Base-by-base conservation (phyloP, 2,329 filamentous ascomycete species). In the Botrytis fabae region DNA sequence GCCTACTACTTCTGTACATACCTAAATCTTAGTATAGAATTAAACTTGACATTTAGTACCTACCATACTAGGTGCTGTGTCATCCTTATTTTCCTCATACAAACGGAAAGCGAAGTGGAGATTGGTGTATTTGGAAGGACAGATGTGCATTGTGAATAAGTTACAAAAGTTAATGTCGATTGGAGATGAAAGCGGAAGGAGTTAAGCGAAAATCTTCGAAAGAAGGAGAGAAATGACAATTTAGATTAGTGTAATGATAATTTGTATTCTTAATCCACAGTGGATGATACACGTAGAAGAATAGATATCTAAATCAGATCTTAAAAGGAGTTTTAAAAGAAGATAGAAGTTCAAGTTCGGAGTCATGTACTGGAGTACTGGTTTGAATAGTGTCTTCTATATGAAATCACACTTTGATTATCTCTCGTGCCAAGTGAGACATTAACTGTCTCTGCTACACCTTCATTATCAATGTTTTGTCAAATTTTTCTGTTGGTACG, bases 321-420 rank as follows among this genome's bases (percentile, higher is more conserved):
- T 51, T 40, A 2, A 5, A 2, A 1, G 12, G 16, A 8, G 14
- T 0, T 40, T 40, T 2, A 61, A 38, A n/a, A 0, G 2, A 22
- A 60, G 20, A 12, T 25, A 8, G 10, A n/a, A 38, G 20, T 61
- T 16, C 3, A 60, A 60, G 32, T 60, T 35, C 4, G 18, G 8
- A 60, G 5, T 22, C 9, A 38, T 25, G 32, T 14, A 59, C 28
- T 20, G 3, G 9, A 32, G 28, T 8, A 59, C 16, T 8, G 16
- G 32, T 59, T 57, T 7, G 25, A 9, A 32, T 32, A 25, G 22
- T n/a, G 3, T 8, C 5, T 14, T 25, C 20, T 22, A 1, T 38
- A 16, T 14, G 1, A 20, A 14, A 5, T 7, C 32, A 10, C 22
- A 38, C 20, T 22, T 35, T 32, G 10, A 38, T 35, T 25, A 10